Conservation (phyloP, 768 basidiomycete species). For the Rhodosporidiobolus sp. region DNA sequence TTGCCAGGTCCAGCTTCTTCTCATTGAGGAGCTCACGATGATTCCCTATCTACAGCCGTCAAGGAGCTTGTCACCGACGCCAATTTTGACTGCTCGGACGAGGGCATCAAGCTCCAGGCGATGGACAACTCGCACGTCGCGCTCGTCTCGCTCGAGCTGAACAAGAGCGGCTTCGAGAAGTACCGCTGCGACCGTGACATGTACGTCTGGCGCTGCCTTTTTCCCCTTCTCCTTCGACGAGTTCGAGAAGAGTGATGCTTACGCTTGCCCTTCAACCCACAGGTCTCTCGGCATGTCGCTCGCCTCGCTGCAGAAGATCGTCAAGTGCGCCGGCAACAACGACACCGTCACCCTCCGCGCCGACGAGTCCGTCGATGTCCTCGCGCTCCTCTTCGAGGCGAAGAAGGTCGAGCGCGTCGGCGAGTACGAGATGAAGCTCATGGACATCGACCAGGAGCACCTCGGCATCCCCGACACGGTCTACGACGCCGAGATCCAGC, state of each 20-base stretch:
- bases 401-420: conserved; percentile 85
- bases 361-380: conserved; percentile 79
- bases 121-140: conserved; percentile 99
- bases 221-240: background rate
- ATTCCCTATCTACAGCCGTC: conserved; percentile 62
- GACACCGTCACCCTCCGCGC: conserved; percentile 89
- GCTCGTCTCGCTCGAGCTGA: conserved; percentile 81
- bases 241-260: background rate
- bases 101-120: conserved; percentile 87
- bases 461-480: conserved; percentile 96
- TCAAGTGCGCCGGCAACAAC: conserved; percentile 96
- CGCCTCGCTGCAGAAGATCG: conserved; percentile 81
- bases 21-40: background rate
- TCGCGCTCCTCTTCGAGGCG: conserved; percentile 87
- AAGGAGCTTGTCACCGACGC: conserved; percentile 97
- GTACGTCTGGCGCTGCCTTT: conserved; percentile 37
- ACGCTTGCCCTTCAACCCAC: background rate
- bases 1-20: background rate
- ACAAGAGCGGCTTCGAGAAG: conserved; percentile 71
- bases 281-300: conserved; percentile 78
- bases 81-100: conserved; percentile 95
- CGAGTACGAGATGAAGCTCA: conserved; percentile 98
- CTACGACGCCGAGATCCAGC: conserved; percentile 86
- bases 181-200: conserved; percentile 95
- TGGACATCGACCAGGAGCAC: conserved; percentile 96